Evolutionary conservation across 495 filamentous ascomycete species (phyloP), one percentile per base, ranked within the genome.

Genomic region (Aspergillus asperescens): DNA sequence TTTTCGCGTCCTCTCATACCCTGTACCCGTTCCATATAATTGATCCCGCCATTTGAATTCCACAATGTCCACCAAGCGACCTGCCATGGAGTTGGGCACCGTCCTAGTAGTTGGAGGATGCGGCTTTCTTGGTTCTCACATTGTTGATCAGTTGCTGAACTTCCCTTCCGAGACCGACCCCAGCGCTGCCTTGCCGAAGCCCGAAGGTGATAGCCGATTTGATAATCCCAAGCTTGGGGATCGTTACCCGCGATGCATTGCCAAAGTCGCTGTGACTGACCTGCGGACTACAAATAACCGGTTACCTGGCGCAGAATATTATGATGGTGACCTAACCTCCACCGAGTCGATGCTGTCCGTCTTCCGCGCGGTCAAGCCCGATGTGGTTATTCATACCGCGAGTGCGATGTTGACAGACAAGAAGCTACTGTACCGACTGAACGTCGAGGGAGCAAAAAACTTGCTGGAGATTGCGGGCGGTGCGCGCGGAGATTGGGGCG

Each of bases 381-480:
- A 89, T 58, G 81, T 93, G 9, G 86, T 99, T 34, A 93, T 97
- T 56, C 90, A 99, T 70, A 97, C 93, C 9, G 94, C 92, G n/a
- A 87, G 85, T 4, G 88, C 89, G 2, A 71, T 80, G 5, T 74
- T 81, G 5, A 46, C 72, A 16, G 84, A 67, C 37, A 73, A 75
- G 52, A 53, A 62, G 20, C 50, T 76, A 41, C 57, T 76, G 53
- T 62, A 61, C 55, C 90, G 88, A 72, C 93, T 99, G 55, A 99
- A 97, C 68, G 89, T 99, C 1, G 86, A 88, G 18, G 93, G 93
- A 15, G 96, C 92, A 0, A 82, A 80, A 56, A 85, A 76, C 16
- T 73, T 97, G 16, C 69, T 99, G 39, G 81, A 89, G 48, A 87
- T 85, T 12, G 85, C 86, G 46, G 81, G 82, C 55, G 78, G 86